Base-by-base conservation (phyloP, 2,329 filamentous ascomycete species). In the Geosmithia morbida region DNA sequence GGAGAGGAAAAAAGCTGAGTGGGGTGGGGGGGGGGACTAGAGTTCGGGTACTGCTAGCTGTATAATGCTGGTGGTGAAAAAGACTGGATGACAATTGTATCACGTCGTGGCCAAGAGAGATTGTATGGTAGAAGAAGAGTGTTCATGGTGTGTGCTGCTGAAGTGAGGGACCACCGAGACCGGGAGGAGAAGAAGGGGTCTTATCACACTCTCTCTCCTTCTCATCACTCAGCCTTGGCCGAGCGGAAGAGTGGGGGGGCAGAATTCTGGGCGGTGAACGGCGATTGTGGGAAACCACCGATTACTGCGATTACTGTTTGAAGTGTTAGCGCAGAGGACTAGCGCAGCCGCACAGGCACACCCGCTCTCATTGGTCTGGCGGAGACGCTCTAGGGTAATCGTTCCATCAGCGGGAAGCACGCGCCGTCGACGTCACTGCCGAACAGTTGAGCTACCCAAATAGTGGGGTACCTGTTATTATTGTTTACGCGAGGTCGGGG, bases 231-330 rank as follows among this genome's bases (percentile, higher is more conserved):
- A 37, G 33, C 33, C 33, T 37, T 37, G 43, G 43, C 19, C 19
- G 43, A 10, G 43, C 26, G 43, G 43, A 45, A 26, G 29, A 13
- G 22, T 17, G 43, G 43, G 17, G n/a, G 43, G 43, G 43, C 43
- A 45, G 43, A 45, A 45, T 33, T 45, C 29, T 16, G 40, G 43
- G 43, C 43, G 43, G 43, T 45, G 43, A 26, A 26, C n/a, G 43
- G 33, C 14, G 33, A 37, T 37, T 6, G 13, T 16, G 33, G 11
- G 33, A 11, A 37, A 13, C 3, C 33, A 37, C 33, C 11, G 10
- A 37, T 37, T 37, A 13, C 11, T 7, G 29, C 29, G 11, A 26
- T 8, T 26, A 8, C 22, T 8, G 8, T 26, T 4, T 26, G 8
- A 26, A 26, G 22, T 26, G 22, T 8, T 26, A 26, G 22, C 22